Base-by-base conservation (phyloP, 805 yeast genomes). In the Yarrowia divulgata region DNA sequence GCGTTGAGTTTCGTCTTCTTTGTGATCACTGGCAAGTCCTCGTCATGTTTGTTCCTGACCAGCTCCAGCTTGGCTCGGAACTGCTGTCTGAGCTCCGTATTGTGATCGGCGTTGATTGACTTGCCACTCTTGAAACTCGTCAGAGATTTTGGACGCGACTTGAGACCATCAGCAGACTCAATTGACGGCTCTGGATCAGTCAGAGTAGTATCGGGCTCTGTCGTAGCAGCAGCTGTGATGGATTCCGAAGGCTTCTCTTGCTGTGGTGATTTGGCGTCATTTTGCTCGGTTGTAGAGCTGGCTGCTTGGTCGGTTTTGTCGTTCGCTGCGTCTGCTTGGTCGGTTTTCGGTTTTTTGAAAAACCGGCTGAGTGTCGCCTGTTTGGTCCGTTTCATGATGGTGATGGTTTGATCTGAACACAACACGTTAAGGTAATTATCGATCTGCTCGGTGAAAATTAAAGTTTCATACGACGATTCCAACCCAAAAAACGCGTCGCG, bases 1-100 rank as follows among this genome's bases (percentile, higher is more conserved):
- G 98, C 97, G 0, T 97, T 90, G 57, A 88, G 78, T 69, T 81
- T 81, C 5, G 62, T 40, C 35, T 63, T 49, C 19, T 40, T 39
- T 12, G 50, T 45, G 19, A 43, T 42, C 12, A n/a, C 39, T 5
- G 63, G 63, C 29, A 35, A 13, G 6, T 57, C 63, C 2, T 57
- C 63, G 10, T 43, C 45, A 1, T 39, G 14, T 14, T 10, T 40
- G 48, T 40, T 40, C 16, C 63, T 29, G n/a, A 57, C 63, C 14
- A 57, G 63, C 37, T 57, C 48, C 39, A 57, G 23, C 16, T 40
- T 57, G 12, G 63, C 46, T 13, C 63, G 16, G 23, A 57, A 57
- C 42, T 42, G 40, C 2, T 40, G 48, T n/a, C n/a, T 40, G 23
- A 57, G 63, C 19, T 16, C 48, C 6, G 37, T 35, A 16, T 57